Evolutionary conservation across 2,329 filamentous ascomycete genomes (phyloP), one percentile per base, ranked within the genome.

Genomic region (Elsinoe australis): DNA sequence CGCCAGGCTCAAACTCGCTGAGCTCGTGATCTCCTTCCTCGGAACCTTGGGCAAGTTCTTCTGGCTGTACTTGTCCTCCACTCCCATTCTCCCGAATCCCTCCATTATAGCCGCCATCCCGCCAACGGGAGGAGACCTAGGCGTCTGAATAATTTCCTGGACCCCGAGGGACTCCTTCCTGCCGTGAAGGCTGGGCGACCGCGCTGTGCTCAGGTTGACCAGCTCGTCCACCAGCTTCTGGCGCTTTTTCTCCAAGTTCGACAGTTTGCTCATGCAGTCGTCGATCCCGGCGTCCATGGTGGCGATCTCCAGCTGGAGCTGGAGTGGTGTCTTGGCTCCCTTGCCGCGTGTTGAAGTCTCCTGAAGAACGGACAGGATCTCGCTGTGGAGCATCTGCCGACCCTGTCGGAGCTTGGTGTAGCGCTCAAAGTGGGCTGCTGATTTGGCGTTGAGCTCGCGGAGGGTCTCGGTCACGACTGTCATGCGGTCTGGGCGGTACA

Each of bases 221-320:
- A 48, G 31, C 24, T 48, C 45, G 9, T 48, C 45, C 32, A 48
- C 32, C 45, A 48, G 24, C 24, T 31, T 26, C n/a, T 28, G 19
- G 9, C 45, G 45, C 24, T 39, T 48, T 33, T 48, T 48, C n/a
- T 48, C 45, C 18, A 48, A 18, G 7, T 19, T 34, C 14, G 32
- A 34, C 5, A 48, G 21, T 22, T 48, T 48, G n/a, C 26, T 21
- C 32, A 48, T 29, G 26, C 45, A 48, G 19, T 48, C 45, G 31
- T 48, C 45, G 45, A 48, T 48, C 10, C 31, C 45, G 10, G 45
- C 45, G 21, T 48, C 45, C 34, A 48, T 48, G 21, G 31, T 48
- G 3, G 45, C 45, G 14, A 48, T 48, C 34, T 48, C 45, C 12
- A 48, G 22, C 17, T 48, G 45, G 3, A 48, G 32, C 34, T 48